phyloP scores from a whole-genome alignment of 1,284 basidiomycete species.

The Leccinum griseonigrum region DNA sequence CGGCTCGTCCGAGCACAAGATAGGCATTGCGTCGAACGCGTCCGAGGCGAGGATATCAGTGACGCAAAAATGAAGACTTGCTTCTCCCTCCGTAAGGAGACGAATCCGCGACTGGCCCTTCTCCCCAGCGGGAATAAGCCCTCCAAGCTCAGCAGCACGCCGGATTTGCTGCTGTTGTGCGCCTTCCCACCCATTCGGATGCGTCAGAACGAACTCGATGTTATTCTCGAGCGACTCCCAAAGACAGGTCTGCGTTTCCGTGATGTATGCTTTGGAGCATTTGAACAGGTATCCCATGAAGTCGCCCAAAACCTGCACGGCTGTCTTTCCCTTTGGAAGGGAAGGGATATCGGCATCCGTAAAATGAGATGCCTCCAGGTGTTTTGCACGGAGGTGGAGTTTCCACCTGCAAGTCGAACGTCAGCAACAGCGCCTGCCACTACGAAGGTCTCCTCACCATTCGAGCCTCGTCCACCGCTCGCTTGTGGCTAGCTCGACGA shows the following conservation, averaged over 20 bases:
- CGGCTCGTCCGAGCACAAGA: slow-evolving; percentile 12
- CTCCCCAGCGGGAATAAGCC: slow-evolving; percentile 25
- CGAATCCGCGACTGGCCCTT: slow-evolving; percentile 32
- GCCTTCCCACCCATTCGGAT: slow-evolving; percentile 48
- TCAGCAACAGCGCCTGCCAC: background rate
- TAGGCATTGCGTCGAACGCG: slow-evolving; percentile 14
- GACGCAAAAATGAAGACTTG: slow-evolving; percentile 47
- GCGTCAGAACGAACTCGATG: slow-evolving; percentile 38
- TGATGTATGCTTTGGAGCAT: slow-evolving; percentile 46
- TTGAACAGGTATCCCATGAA: slow-evolving; percentile 48
- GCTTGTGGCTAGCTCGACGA: slow-evolving; percentile 42
- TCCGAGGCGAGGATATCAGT: slow-evolving; percentile 33
- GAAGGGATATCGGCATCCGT: slow-evolving; percentile 36
- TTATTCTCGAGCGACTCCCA: slow-evolving; percentile 35
- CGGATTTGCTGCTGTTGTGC: slow-evolving; percentile 38
- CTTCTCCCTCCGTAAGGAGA: slow-evolving; percentile 51
- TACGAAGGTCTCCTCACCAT: slow-evolving; percentile 37
- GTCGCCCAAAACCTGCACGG: slow-evolving; percentile 48
- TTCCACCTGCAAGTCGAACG: slow-evolving; percentile 49
- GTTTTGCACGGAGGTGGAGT: slow-evolving; percentile 45
- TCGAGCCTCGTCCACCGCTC: slow-evolving; percentile 44
- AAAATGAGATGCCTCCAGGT: slow-evolving; percentile 25
- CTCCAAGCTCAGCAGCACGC: slow-evolving; percentile 32
- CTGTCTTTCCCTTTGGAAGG: slow-evolving; percentile 44
- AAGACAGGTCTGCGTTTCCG: slow-evolving; percentile 40